Base-by-base conservation (phyloP, 108 stramenopile species). In the Pseudonitzschia delicatissima region DNA sequence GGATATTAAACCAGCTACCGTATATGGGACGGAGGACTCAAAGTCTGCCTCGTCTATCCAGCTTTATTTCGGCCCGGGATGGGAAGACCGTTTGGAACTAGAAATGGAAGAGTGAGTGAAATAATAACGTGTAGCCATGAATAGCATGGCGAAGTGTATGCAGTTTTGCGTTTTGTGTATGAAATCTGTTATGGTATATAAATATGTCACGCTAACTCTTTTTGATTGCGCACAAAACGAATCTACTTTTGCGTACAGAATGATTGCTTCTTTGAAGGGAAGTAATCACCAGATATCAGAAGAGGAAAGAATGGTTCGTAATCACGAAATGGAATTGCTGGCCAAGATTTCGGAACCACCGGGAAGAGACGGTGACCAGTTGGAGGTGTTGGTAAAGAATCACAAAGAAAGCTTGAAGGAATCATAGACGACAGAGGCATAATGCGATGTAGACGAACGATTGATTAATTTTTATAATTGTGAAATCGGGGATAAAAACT, bases 1-100 rank as follows among this genome's bases (percentile, higher is more conserved):
- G 4, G 78, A 80, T 64, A 45, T 87, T 23, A 66, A 68, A 32
- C 77, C 83, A 33, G 74, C 74, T 12, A 66, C 87, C 2, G 58
- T 87, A 31, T 88, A 81, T 45, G 29, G 52, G 13, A 20, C 40
- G 0, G 59, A 67, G n/a, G 62, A 23, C 35, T 76, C 74, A 21
- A 64, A n/a, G 42, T 44, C 42, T n/a, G 13, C 42, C 17, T 53
- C 74, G n/a, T 68, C 82, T 48, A 68, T 83, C 34, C 91, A 92
- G 57, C 64, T 89, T 3, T 92, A 92, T 50, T 92, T 92, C 77
- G 91, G 91, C 58, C 91, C 91, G 44, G 88, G 88, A 9, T 92
- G 89, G 74, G 91, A 92, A 71, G 81, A 83, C 26, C 74, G 91
- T 18, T 59, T 92, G 68, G 91, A 92, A 72, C 55, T 90, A 71